Evolutionary conservation across 1,284 basidiomycete genomes (phyloP).

Genomic region (Ganoderma resinaceum): DNA sequence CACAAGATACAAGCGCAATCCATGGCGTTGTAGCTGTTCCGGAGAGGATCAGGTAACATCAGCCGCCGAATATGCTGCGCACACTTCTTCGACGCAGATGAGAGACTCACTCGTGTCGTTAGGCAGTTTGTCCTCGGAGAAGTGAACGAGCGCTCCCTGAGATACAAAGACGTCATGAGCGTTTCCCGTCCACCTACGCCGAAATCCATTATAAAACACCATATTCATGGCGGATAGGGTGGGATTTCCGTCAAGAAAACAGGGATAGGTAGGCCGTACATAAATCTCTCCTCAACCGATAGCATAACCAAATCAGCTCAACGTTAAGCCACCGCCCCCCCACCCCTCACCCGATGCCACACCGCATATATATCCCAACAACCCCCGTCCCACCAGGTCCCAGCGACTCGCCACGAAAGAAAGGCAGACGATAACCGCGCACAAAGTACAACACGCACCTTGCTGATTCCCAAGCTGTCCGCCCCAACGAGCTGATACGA

Average conservation of each 20-base stretch:
- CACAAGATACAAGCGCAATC: conserved; percentile 89
- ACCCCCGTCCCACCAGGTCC: neutral
- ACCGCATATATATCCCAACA: neutral
- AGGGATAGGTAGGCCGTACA: neutral
- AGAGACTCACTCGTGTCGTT: conserved; percentile 43
- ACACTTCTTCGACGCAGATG: neutral
- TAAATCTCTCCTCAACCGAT: neutral
- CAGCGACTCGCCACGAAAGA: neutral
- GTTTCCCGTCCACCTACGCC: neutral
- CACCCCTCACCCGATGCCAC: neutral
- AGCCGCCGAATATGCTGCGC: neutral
- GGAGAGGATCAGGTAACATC: neutral
- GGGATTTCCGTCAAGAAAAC: neutral
- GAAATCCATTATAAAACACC: too few relatives aligned
- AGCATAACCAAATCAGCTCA: neutral
- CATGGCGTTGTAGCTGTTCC: conserved; percentile 77
- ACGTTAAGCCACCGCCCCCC: neutral
- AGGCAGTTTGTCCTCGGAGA: conserved; percentile 60
- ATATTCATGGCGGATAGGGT: neutral
- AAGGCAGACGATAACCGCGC: neutral
- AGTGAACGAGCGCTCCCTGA: conserved; percentile 83
- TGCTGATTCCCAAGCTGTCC: conserved; percentile 55
- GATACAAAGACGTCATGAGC: neutral
- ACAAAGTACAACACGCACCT: conserved; percentile 46
- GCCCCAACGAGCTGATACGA: conserved; percentile 65